phyloP scores from a whole-genome alignment of 768 basidiomycete species.

The Suillus decipiens region DNA sequence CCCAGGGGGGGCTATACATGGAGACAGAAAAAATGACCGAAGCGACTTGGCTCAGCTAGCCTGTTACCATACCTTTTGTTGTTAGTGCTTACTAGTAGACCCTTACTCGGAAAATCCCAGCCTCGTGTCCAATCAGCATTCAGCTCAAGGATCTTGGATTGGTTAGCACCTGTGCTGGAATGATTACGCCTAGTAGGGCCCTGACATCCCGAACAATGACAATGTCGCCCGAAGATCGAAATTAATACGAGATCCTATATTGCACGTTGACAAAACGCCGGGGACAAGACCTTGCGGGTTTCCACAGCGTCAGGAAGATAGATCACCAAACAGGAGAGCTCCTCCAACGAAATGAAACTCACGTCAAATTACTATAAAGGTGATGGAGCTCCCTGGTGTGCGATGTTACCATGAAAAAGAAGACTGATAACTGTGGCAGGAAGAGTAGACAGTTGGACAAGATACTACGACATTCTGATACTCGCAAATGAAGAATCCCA shows the following conservation, averaged over 20 bases:
- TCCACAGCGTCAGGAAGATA: conserved; percentile 5
- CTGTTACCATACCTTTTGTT: conserved; percentile 8
- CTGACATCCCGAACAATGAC: neutral
- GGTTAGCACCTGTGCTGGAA: conserved; percentile 6
- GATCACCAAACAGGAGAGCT: neutral
- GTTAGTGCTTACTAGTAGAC: neutral
- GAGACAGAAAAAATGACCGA: conserved; percentile 9
- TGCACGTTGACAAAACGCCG: conserved; percentile 9
- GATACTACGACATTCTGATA: neutral
- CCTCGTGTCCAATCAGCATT: neutral
- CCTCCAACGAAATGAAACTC: neutral
- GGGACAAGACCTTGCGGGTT: conserved; percentile 8
- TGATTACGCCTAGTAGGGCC: neutral
- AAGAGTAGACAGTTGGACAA: no score
- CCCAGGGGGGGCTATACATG: neutral
- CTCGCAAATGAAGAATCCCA: conserved; percentile 6
- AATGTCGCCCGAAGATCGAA: conserved; percentile 3
- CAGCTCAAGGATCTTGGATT: neutral
- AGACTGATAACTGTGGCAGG: no score
- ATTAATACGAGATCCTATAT: neutral
- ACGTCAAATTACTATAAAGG: neutral
- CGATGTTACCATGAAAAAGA: neutral
- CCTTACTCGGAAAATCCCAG: conserved; percentile 11
- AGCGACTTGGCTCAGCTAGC: conserved; percentile 5
- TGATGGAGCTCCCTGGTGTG: neutral